Base-by-base conservation (phyloP, 306 rosid genomes). In the Crataegus laevigata region DNA sequence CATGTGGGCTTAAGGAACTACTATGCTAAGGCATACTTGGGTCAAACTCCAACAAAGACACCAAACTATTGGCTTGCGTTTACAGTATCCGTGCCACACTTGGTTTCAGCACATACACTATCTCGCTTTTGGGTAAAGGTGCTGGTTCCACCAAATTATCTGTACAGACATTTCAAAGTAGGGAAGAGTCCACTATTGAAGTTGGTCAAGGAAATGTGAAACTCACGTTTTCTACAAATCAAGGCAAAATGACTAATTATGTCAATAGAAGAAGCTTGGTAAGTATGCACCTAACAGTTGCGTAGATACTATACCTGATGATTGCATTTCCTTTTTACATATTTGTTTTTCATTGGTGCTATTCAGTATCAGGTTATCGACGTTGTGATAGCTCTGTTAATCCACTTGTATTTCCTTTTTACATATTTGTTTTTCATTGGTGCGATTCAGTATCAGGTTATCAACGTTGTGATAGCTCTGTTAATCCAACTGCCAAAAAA, bases 21-120 rank as follows among this genome's bases (percentile, higher is more conserved):
- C 77, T 66, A 84, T 71, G 88, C 75, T 45, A 82, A 80, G 83
- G 90, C 90, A 51, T 84, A 87, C 74, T 75, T 84, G 32, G 86
- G 88, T 63, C 77, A 28, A 26, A 63, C 34, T 52, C 86, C 85
- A 59, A 63, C 79, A 29, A 77, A 78, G 82, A 84, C 86, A 69
- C 88, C 90, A 21, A 82, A 77, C 66, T 87, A 77, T 77, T 84
- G 84, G 88, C 86, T 87, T 64, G 88, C 82, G 36, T 84, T 87
- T 82, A 50, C 83, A 47, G 90, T 84, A 38, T 79, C 88, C 12
- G 78, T 84, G 38, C 88, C 88, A 7, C 88, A 75, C 81, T 87
- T 60, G 90, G 90, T 75, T 87, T 84, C 85, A 84, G 82, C 83
- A 79, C 83, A 29, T 87, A 84, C 71, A 76, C 83, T 28, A 72